phyloP scores from a whole-genome alignment of 805 yeast genomes.

The Wickerhamomyces subpelliculosus region DNA sequence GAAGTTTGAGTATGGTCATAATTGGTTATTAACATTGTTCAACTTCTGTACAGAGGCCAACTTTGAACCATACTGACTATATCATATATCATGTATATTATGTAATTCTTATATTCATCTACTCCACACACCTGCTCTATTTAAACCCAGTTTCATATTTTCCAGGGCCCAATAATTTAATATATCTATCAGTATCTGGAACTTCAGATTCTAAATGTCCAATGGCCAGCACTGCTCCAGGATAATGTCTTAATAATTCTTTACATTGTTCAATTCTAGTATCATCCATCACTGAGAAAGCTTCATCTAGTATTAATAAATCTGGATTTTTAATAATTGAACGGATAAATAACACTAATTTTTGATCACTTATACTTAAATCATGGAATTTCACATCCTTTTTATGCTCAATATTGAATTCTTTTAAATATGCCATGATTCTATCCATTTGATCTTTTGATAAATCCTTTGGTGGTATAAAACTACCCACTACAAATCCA shows the following conservation, averaged over 20 bases:
- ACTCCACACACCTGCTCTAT: no score
- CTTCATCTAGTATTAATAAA: slow-evolving; percentile 81
- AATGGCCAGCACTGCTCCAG: slow-evolving; percentile 69
- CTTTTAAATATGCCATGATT: slow-evolving; percentile 39
- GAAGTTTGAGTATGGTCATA: no score
- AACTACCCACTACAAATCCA: slow-evolving; percentile 69
- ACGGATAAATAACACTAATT: slow-evolving; percentile 66
- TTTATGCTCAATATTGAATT: slow-evolving; percentile 35
- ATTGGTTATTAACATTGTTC: no score
- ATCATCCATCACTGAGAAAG: slow-evolving; percentile 84
- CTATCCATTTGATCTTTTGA: slow-evolving; percentile 27
- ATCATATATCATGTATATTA: no score
- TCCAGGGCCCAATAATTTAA: slow-evolving; percentile 29
- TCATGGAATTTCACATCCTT: slow-evolving; percentile 41
- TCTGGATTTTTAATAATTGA: slow-evolving; percentile 75
- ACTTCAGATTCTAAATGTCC: slow-evolving; percentile 80
- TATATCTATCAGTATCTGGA: slow-evolving; percentile 53
- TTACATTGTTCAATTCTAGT: slow-evolving; percentile 51
- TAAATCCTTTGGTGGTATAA: slow-evolving; percentile 40
- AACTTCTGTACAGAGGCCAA: no score
- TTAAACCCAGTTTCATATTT: slow-evolving; percentile 24
- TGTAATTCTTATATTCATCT: no score
- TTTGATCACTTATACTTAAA: slow-evolving; percentile 66
- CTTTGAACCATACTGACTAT: no score
- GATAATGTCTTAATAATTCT: slow-evolving; percentile 41